Evolutionary conservation across 805 yeast species (phyloP).

Genomic region (Hanseniaspora lachancei): DNA sequence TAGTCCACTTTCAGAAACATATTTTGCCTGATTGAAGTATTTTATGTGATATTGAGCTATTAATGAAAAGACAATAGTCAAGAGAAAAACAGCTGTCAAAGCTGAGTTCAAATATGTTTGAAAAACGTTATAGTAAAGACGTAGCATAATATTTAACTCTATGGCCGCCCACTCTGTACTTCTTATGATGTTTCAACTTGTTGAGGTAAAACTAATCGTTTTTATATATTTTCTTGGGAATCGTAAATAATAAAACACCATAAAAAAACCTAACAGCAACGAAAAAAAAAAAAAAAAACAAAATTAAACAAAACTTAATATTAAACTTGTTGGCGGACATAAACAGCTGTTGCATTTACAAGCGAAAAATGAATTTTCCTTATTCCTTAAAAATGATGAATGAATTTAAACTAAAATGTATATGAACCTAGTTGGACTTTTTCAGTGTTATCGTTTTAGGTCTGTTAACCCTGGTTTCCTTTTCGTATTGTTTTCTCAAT

Average conservation of each 20-base stretch:
- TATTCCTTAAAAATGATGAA: too few species aligned
- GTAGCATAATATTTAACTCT: neutral
- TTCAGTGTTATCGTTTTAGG: neutral
- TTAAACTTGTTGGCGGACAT: too few species aligned
- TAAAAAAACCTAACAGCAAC: too few species aligned
- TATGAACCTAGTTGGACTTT: neutral
- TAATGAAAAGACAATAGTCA: neutral
- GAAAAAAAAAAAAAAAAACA: too few species aligned
- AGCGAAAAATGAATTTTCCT: too few species aligned
- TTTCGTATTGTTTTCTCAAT: slow-evolving; percentile 11
- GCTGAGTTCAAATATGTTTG: neutral
- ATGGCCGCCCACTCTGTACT: neutral
- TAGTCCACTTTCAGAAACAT: neutral
- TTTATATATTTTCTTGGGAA: too few species aligned
- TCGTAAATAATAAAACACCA: too few species aligned
- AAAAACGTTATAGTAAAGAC: neutral
- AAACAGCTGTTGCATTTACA: too few species aligned
- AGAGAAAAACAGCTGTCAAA: neutral
- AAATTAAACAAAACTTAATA: too few species aligned
- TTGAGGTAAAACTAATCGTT: too few species aligned
- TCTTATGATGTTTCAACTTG: too few species aligned
- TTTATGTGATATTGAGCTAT: slow-evolving; percentile 1
- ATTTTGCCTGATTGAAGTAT: neutral
- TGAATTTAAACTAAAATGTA: neutral
- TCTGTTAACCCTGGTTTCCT: neutral